Base-by-base conservation (phyloP, 176 grass and related monocot genomes). In the Oryza punctata region DNA sequence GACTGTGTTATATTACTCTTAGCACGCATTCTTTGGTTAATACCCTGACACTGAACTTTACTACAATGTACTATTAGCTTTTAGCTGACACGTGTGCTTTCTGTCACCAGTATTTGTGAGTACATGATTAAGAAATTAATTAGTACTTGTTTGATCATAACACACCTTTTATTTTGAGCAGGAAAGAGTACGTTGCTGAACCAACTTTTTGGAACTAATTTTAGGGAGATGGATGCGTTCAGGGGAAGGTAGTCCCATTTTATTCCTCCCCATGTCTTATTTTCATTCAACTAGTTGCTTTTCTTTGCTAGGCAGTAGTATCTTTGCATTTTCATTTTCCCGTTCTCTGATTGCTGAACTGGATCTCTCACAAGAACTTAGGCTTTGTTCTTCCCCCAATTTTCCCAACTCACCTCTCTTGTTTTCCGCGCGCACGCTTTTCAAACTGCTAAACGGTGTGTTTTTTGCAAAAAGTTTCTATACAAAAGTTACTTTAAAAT, bases 111-210 rank as follows among this genome's bases (percentile, higher is more conserved):
- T 76, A 61, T 5, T 2, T 5, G 32, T n/a, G 38, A 33, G 3
- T 52, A 72, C 1, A 19, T 47, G 13, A 3, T 41, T 52, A 21
- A 65, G 5, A 65, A 47, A 65, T 47, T 64, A 70, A 59, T 57
- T 76, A 18, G 26, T 16, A 57, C 38, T 44, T 70, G 43, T 69
- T 26, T 40, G 57, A 24, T 38, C 3, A 78, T 73, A 5, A 45
- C 43, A 2, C 66, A 28, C 52, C 47, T 30, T 18, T 50, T 74
- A 63, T 18, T 87, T 83, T 70, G 88, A 90, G 70, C 86, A 94
- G 95, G 95, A 85, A 97, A 97, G 86, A 97, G 95, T 81, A 97
- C 95, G 35, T 79, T 97, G 72, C 75, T 97, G 80, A 97, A 97
- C 81, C 92, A 91, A 86, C 90, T 97, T 11, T 97, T 97, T 65